Evolutionary conservation across 2,329 filamentous ascomycete genomes (phyloP).

Genomic region (Lachnellula subtilissima): DNA sequence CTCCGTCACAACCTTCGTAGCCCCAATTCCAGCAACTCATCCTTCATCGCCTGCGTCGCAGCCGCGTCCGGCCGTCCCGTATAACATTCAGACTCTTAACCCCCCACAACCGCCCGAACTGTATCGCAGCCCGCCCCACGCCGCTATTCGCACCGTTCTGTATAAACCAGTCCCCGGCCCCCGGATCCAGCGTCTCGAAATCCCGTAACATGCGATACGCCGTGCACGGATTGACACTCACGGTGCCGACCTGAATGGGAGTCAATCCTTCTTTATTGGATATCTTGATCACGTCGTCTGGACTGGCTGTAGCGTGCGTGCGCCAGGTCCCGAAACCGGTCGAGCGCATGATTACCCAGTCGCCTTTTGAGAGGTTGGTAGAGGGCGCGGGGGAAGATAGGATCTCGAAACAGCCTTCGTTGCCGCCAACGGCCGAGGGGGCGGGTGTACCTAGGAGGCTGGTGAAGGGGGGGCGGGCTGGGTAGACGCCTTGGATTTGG

Average conservation of each 20-base stretch:
- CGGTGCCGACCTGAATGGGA: slow-evolving; percentile 76
- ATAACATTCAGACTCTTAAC: slow-evolving; percentile 87
- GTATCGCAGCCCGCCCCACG: slow-evolving; percentile 86
- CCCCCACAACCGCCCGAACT: slow-evolving; percentile 81
- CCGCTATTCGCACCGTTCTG: slow-evolving; percentile 96
- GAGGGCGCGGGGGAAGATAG: slow-evolving; percentile 56
- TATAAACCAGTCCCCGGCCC: slow-evolving; percentile 86
- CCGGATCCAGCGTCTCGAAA: slow-evolving; percentile 51
- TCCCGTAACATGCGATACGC: slow-evolving; percentile 90
- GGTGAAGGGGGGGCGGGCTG: slow-evolving; percentile 73
- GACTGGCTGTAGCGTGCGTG: slow-evolving; percentile 72
- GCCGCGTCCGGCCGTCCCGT: slow-evolving; percentile 62
- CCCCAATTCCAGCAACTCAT: slow-evolving; percentile 54
- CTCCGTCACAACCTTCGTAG: slow-evolving; percentile 46
- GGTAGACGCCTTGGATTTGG: slow-evolving; percentile 95
- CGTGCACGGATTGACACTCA: slow-evolving; percentile 88
- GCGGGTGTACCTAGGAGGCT: slow-evolving; percentile 69
- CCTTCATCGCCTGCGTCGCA: slow-evolving; percentile 60
- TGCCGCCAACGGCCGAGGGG: slow-evolving; percentile 76
- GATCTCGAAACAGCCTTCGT: slow-evolving; percentile 94
- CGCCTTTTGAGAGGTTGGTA: slow-evolving; percentile 59
- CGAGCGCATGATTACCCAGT: slow-evolving; percentile 87
- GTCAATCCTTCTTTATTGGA: slow-evolving; percentile 65
- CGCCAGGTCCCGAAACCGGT: slow-evolving; percentile 91
- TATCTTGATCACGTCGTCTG: slow-evolving; percentile 61